These are phyloP conservation scores for Phytophthora cactorum DNA, from an alignment of 352 stramenopile genomes.

Conservation along the genomic window DNA sequence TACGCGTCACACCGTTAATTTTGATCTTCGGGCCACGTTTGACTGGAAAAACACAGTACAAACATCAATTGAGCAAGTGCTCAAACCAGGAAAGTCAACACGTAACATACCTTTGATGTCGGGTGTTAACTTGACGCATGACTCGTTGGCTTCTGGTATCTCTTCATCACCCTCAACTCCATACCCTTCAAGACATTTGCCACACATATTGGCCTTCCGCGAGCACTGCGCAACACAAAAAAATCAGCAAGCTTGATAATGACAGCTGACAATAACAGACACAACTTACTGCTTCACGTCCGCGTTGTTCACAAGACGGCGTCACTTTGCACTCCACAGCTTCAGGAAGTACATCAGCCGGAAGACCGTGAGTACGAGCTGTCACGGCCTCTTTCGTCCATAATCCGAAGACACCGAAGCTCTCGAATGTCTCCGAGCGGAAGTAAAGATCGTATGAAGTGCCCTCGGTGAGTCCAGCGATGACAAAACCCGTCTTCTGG, in stretches of 20 bases:
- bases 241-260: neutral
- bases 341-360: slow-evolving; percentile 65
- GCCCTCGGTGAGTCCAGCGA: slow-evolving; percentile 59
- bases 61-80: slow-evolving; percentile 3
- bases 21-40: slow-evolving; percentile 49
- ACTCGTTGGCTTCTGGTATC: slow-evolving; percentile 31
- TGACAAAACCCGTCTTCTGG: slow-evolving; percentile 42
- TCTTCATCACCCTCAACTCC: slow-evolving; percentile 10
- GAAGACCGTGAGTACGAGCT: slow-evolving; percentile 66
- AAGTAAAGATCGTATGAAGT: slow-evolving; percentile 81
- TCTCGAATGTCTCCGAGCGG: slow-evolving; percentile 74
- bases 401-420: slow-evolving; percentile 66
- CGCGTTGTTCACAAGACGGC: slow-evolving; percentile 54
- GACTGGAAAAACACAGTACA: slow-evolving; percentile 3
- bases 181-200: slow-evolving; percentile 73
- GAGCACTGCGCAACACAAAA: slow-evolving; percentile 41
- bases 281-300: slow-evolving; percentile 52
- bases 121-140: slow-evolving; percentile 35
- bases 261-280: neutral
- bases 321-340: slow-evolving; percentile 55
- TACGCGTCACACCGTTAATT: slow-evolving; percentile 74
- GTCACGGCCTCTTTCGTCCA: slow-evolving; percentile 58
- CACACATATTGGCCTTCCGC: slow-evolving; percentile 59
- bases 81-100: neutral
- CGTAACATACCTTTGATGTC: slow-evolving; percentile 19